Evolutionary conservation across 257 asterid genomes (phyloP).

Genomic region (Nicotiana tomentosiformis): DNA sequence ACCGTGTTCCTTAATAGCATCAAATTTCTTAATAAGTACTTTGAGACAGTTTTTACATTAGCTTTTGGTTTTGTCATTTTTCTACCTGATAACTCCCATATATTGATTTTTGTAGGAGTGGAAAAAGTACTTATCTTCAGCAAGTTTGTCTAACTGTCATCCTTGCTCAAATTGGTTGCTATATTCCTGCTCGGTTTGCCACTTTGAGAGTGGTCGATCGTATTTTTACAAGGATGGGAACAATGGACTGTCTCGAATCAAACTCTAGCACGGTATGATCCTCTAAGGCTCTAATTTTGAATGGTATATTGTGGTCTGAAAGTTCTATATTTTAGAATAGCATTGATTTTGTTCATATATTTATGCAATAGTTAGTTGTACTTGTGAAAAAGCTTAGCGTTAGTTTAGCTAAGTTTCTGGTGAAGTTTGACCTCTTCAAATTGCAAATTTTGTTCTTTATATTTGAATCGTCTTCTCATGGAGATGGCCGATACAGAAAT

Average conservation of each 20-base stretch:
- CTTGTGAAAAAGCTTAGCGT: not conserved
- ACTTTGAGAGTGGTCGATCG: constrained; percentile 84
- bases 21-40: too few relatives aligned
- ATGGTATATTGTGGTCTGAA: not conserved
- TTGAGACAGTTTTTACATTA: not conserved
- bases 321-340: not conserved
- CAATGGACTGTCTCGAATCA: constrained; percentile 81
- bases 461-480: not conserved
- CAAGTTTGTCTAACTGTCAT: constrained; percentile 84
- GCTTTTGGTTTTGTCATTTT: not conserved
- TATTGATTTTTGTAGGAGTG: constrained; percentile 64
- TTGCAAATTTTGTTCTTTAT: not conserved
- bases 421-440: not conserved
- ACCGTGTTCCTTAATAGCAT: constrained; percentile 5
- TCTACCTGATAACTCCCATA: not conserved
- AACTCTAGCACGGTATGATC: constrained; percentile 88
- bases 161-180: constrained; percentile 98
- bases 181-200: constrained; percentile 88
- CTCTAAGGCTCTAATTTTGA: not conserved
- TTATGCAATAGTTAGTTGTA: not conserved
- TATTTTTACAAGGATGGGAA: constrained; percentile 98
- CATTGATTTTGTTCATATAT: not conserved
- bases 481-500: not conserved
- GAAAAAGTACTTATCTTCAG: constrained; percentile 97
- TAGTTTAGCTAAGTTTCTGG: not conserved